Evolutionary conservation across 2,329 filamentous ascomycete species (phyloP).

Genomic region (Apiospora rasikravindrae): DNA sequence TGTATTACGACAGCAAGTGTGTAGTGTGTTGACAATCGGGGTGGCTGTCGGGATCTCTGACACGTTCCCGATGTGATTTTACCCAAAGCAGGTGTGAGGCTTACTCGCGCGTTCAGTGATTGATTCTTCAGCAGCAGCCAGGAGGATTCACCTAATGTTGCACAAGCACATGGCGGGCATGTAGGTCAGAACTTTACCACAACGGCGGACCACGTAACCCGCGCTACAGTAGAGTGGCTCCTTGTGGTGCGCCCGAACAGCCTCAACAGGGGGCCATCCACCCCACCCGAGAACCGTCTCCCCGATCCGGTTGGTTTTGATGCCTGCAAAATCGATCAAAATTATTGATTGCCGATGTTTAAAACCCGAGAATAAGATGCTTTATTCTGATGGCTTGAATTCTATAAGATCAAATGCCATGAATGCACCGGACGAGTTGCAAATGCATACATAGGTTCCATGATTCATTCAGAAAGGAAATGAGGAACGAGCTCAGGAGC

Average conservation of each 20-base stretch:
- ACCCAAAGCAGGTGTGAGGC: neutral
- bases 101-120: neutral
- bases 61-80: neutral
- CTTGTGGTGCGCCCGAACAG: neutral
- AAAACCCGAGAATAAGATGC: neutral
- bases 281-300: neutral
- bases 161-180: neutral
- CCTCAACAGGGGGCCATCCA: neutral
- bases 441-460: neutral
- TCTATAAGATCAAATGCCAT: neutral
- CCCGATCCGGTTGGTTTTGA: neutral
- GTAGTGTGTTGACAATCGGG: neutral
- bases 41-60: neutral
- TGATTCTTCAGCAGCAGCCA: neutral
- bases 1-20: neutral
- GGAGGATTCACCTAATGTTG: neutral
- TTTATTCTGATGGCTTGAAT: too few species aligned
- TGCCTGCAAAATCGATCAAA: constrained; percentile 2
- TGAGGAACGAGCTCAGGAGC: neutral
- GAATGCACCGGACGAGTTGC: neutral
- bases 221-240: neutral
- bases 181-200: neutral
- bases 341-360: neutral
- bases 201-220: neutral
- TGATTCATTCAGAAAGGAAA: neutral